phyloP scores from a whole-genome alignment of 1,284 basidiomycete species.

The Somion occarium region DNA sequence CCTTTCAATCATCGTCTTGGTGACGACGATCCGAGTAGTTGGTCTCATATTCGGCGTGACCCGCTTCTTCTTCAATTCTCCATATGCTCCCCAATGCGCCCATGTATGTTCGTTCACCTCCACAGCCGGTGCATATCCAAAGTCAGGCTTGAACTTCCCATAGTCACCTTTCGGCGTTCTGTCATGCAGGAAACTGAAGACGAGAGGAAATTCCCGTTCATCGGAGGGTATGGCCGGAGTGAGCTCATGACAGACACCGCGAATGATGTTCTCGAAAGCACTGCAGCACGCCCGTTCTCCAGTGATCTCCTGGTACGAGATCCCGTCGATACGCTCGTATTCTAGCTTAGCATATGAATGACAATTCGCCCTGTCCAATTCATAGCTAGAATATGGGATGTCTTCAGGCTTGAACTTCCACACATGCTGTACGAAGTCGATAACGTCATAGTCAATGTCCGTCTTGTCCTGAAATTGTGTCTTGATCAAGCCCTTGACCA shows the following conservation, averaged over 20 bases:
- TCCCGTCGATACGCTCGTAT: background rate
- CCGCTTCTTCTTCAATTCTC: slow-evolving; percentile 2
- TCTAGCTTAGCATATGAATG: background rate
- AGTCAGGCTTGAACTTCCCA: slow-evolving; percentile 5
- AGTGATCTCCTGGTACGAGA: background rate
- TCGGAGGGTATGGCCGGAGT: background rate
- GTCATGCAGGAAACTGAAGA: background rate
- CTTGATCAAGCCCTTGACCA: background rate
- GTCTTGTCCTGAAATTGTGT: background rate
- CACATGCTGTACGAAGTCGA: slow-evolving; percentile 5
- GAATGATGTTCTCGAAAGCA: background rate
- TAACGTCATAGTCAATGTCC: background rate
- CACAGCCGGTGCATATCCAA: background rate
- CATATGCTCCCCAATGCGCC: background rate
- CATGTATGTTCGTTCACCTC: background rate
- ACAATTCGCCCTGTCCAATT: background rate
- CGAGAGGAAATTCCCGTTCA: background rate
- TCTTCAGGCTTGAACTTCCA: slow-evolving; percentile 4
- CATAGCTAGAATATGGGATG: slow-evolving; percentile 2
- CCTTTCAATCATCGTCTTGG: background rate
- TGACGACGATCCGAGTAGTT: background rate
- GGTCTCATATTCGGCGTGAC: background rate
- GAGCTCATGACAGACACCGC: too few relatives aligned
- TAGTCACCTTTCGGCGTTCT: background rate
- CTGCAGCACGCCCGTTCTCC: slow-evolving; percentile 2